phyloP scores from a whole-genome alignment of 106 monocot genomes.

The Triglochin maritima region DNA sequence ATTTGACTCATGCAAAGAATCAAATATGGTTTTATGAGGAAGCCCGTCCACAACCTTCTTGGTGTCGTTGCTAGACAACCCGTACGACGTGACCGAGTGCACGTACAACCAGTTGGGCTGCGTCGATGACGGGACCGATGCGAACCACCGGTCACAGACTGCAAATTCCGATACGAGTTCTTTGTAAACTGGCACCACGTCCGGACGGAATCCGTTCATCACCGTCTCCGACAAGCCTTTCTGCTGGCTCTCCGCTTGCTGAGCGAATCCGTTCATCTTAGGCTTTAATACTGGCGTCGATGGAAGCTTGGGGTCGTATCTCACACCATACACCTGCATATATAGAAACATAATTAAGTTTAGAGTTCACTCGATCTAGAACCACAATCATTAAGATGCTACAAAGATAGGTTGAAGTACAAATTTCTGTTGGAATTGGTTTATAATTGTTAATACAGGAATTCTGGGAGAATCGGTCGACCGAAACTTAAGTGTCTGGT shows the following conservation, averaged over 20 bases:
- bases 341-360: too few species aligned
- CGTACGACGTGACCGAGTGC: constrained; percentile 87
- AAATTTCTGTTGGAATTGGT: too few species aligned
- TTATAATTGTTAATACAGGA: too few species aligned
- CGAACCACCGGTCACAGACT: constrained; percentile 90
- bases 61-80: constrained; percentile 62
- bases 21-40: constrained; percentile 88
- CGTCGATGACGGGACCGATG: constrained; percentile 78
- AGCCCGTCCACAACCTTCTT: constrained; percentile 47
- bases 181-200: constrained; percentile 64
- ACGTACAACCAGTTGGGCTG: constrained; percentile 87
- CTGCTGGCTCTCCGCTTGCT: constrained; percentile 58
- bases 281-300: constrained; percentile 35
- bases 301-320: constrained; percentile 20
- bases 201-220: constrained; percentile 80
- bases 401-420: too few species aligned
- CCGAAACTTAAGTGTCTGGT: too few species aligned
- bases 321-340: constrained; percentile 51
- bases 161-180: constrained; percentile 71
- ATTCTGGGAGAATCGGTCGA: too few species aligned
- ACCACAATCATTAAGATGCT: too few species aligned
- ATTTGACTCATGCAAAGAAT: constrained; percentile 61
- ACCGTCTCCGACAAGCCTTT: constrained; percentile 51
- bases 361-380: too few species aligned
- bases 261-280: constrained; percentile 77